Conservation (phyloP, 2,329 filamentous ascomycete genomes). For the Trichoderma oligosporum region DNA sequence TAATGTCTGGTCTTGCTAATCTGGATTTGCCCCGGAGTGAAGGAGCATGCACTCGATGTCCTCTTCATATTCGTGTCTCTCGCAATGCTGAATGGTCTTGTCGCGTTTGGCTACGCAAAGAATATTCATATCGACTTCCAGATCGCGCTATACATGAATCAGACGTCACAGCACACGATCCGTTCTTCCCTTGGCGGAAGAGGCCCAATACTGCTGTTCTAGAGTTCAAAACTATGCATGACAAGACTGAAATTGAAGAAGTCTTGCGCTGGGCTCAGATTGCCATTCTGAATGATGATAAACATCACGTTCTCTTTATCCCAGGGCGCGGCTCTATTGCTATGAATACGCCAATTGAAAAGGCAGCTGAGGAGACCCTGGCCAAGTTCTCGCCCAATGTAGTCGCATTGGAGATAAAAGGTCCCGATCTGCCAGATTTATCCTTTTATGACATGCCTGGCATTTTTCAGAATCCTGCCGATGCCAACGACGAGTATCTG, state of each 20-base stretch:
- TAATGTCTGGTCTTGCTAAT: constrained; percentile 62
- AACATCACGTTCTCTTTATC: constrained; percentile 50
- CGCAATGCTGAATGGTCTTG: constrained; percentile 62
- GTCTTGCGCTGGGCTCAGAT: constrained; percentile 71
- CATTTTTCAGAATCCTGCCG: constrained; percentile 67
- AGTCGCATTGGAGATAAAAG: constrained; percentile 70
- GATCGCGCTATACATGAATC: constrained; percentile 40
- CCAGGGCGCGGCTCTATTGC: constrained; percentile 45
- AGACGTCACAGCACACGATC: constrained; percentile 47
- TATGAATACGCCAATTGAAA: constrained; percentile 34
- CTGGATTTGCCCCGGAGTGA: constrained; percentile 65
- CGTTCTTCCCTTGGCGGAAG: constrained; percentile 64
- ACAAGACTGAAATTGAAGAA: constrained; percentile 61
- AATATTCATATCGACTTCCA: constrained; percentile 54
- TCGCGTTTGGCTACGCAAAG: constrained; percentile 59
- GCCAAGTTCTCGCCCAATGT: constrained; percentile 80
- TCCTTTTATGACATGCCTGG: constrained; percentile 86
- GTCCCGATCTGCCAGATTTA: constrained; percentile 65
- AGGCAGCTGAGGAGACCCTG: constrained; percentile 42
- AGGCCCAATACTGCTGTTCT: constrained; percentile 43
- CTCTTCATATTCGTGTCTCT: constrained; percentile 72
- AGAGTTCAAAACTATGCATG: constrained; percentile 61
- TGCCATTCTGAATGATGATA: constrained; percentile 67
- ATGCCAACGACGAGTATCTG: constrained; percentile 62
- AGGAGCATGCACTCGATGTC: constrained; percentile 76